Conservation (phyloP, 1,139 yeast genomes). For the Spencermartinsiella ligniputridi region DNA sequence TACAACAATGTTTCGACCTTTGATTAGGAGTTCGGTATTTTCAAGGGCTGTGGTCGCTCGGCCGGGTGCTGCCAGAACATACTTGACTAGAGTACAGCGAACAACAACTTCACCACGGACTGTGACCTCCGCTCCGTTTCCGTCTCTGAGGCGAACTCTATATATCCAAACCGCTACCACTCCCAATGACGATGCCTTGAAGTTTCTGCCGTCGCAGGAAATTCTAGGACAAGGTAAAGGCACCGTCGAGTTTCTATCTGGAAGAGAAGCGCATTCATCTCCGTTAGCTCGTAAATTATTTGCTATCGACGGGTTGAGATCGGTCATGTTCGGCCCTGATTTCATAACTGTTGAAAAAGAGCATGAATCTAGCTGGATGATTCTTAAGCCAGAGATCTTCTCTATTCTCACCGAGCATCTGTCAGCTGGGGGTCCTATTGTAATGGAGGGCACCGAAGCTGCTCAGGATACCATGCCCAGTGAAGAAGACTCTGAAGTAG, state of each 20-base stretch:
- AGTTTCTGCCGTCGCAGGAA: conserved; percentile 71
- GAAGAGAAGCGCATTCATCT: conserved; percentile 68
- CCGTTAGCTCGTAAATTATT: conserved; percentile 80
- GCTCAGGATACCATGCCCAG: conserved; percentile 42
- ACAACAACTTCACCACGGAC: too few species aligned
- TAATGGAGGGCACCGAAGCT: conserved; percentile 47
- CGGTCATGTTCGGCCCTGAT: conserved; percentile 83
- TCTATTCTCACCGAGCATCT: conserved; percentile 78
- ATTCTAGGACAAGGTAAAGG: conserved; percentile 45
- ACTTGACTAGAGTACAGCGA: too few species aligned
- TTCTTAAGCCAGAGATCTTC: conserved; percentile 84
- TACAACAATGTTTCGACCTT: too few species aligned
- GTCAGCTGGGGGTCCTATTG: conserved; percentile 62
- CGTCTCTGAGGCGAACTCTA: conserved; percentile 20
- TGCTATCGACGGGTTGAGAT: conserved; percentile 76
- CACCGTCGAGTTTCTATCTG: conserved; percentile 59
- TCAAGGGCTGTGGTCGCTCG: too few species aligned
- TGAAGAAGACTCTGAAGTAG: conserved; percentile 72
- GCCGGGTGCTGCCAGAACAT: too few species aligned
- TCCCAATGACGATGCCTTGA: conserved; percentile 89
- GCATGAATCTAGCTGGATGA: conserved; percentile 55
- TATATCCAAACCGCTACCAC: conserved; percentile 64
- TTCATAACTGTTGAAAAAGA: conserved; percentile 84
- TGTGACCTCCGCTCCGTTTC: too few species aligned
- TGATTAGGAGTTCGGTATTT: too few species aligned